Evolutionary conservation across 805 yeast species (phyloP).

Genomic region (Schwanniomyces pseudopolymorphus): DNA sequence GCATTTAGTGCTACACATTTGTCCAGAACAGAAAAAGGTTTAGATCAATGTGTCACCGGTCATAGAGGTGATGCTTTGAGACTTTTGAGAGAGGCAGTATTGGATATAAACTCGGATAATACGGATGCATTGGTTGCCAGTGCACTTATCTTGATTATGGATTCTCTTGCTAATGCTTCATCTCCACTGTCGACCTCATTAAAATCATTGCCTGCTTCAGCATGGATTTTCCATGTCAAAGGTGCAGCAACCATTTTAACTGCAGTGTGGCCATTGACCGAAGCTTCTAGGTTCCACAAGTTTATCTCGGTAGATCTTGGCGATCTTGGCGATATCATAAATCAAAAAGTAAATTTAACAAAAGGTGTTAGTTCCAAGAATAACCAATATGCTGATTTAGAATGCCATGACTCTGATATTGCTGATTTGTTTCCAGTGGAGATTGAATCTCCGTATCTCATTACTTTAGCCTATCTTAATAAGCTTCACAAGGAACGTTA

Average conservation of each 20-base stretch:
- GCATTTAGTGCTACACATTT: constrained; percentile 93
- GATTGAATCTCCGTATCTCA: constrained; percentile 77
- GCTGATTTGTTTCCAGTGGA: constrained; percentile 86
- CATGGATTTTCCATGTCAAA: constrained; percentile 96
- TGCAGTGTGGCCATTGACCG: constrained; percentile 88
- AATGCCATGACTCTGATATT: constrained; percentile 84
- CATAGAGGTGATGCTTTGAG: constrained; percentile 88
- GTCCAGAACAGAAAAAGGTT: constrained; percentile 70
- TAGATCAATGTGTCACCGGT: constrained; percentile 77
- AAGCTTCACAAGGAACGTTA: constrained; percentile 78
- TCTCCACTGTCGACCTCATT: constrained; percentile 50
- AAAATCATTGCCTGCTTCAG: constrained; percentile 80
- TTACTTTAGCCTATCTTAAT: constrained; percentile 84
- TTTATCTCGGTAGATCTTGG: constrained; percentile 78
- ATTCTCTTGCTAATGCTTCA: constrained; percentile 88
- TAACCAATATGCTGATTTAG: constrained; percentile 53
- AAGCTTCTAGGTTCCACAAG: constrained; percentile 42
- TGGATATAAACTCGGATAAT: constrained; percentile 78
- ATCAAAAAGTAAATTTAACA: constrained; percentile 33
- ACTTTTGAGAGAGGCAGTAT: constrained; percentile 78
- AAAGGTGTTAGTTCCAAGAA: constrained; percentile 8
- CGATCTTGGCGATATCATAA: constrained; percentile 76
- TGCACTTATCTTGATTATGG: constrained; percentile 86
- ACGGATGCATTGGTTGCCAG: constrained; percentile 94
- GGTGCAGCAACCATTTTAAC: constrained; percentile 95